Evolutionary conservation across 345 rosid species (phyloP).

Genomic region (Alliaria petiolata): DNA sequence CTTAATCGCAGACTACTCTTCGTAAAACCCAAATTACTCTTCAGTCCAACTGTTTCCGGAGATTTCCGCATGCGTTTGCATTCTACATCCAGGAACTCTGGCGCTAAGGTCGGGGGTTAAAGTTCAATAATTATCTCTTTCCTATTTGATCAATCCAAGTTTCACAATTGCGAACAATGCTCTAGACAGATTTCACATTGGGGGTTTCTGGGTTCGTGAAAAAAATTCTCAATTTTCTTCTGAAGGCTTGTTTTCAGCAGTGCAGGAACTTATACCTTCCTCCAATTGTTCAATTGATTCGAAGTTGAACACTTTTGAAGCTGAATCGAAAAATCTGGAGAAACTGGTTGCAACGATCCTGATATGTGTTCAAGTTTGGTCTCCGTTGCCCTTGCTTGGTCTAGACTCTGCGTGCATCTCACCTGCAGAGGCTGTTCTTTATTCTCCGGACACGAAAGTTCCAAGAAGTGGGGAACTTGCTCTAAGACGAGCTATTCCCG

Average conservation of each 20-base stretch:
- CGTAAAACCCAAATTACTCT: slow-evolving; percentile 34
- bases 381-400: slow-evolving; percentile 57
- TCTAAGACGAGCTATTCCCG: slow-evolving; percentile 83
- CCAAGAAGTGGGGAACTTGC: slow-evolving; percentile 97
- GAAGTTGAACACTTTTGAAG: slow-evolving; percentile 27
- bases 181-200: not conserved
- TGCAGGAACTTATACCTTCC: slow-evolving; percentile 47
- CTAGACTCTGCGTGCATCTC: slow-evolving; percentile 42
- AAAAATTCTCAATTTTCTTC: not conserved
- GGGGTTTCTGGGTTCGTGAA: not conserved
- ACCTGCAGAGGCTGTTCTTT: slow-evolving; percentile 77
- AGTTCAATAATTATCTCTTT: not conserved
- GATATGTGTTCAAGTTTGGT: slow-evolving; percentile 54
- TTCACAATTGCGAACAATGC: not conserved
- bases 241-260: slow-evolving; percentile 40
- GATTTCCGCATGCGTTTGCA: slow-evolving; percentile 24
- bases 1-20: slow-evolving; percentile 26
- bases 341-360: slow-evolving; percentile 44
- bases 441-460: slow-evolving; percentile 83
- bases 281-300: slow-evolving; percentile 27
- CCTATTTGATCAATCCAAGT: not conserved
- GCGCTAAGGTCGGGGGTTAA: slow-evolving; percentile 33
- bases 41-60: slow-evolving; percentile 9
- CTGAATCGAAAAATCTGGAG: slow-evolving; percentile 38
- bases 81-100: slow-evolving; percentile 33